These are phyloP conservation scores for Pythium volutum DNA, from an alignment of 352 stramenopile genomes.

Conservation along the genomic window DNA sequence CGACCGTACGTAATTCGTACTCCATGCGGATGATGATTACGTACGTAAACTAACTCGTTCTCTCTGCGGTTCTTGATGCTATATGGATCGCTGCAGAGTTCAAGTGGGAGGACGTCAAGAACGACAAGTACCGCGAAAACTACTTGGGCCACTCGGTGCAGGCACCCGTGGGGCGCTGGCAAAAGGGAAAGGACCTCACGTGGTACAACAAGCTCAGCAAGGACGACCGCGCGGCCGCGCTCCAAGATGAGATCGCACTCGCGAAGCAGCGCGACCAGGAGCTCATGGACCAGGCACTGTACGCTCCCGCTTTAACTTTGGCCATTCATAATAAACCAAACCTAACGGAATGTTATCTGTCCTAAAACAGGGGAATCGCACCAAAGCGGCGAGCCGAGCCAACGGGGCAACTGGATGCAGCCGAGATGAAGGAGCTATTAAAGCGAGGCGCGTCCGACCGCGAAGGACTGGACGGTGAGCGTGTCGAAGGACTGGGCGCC, in stretches of 20 bases:
- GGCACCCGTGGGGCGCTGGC: conserved; percentile 86
- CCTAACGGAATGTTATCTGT: background rate
- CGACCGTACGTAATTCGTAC: conserved; percentile 56
- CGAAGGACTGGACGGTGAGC: conserved; percentile 66
- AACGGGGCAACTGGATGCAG: conserved; percentile 52
- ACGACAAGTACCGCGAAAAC: conserved; percentile 91
- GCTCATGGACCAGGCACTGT: conserved; percentile 88
- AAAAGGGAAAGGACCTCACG: conserved; percentile 87
- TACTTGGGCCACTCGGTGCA: conserved; percentile 89
- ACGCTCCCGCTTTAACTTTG: conserved; percentile 22
- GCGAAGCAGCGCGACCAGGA: conserved; percentile 86
- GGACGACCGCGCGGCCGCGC: conserved; percentile 41
- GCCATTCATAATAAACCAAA: no score
- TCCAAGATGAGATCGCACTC: conserved; percentile 61
- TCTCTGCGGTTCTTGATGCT: no score
- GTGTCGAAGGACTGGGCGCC: conserved; percentile 84
- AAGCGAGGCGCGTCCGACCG: conserved; percentile 70
- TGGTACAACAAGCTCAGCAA: conserved; percentile 87
- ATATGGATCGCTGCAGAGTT: conserved; percentile 55
- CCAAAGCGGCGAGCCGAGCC: conserved; percentile 46
- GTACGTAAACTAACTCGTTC: background rate
- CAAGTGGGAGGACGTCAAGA: conserved; percentile 94
- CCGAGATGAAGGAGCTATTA: conserved; percentile 86
- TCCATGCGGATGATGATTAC: background rate
- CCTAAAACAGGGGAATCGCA: conserved; percentile 63